Evolutionary conservation across 345 rosid species (phyloP), one percentile per base, ranked within the genome.

Genomic region (Aethionema arabicum): DNA sequence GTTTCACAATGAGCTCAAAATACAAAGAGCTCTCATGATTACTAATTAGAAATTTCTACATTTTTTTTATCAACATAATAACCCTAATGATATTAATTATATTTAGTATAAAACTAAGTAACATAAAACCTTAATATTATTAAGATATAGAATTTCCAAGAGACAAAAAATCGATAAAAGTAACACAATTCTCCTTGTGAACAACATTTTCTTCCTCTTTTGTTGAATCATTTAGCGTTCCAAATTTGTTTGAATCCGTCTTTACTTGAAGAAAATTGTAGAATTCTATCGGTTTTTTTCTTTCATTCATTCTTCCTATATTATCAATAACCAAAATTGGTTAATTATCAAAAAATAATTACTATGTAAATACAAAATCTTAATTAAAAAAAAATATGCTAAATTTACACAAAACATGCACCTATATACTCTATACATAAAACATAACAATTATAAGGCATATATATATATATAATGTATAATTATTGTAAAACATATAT

Each of bases 241-340:
- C 84, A 12, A 76, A 77, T 69, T 47, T 80, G 40, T 77, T 81
- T 1, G 84, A 81, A n/a, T 85, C 95, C 0, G 85, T 68, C 45
- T 83, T 78, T 40, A 87, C 77, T 76, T 80, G 86, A 3, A 87
- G 85, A 75, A 87, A 87, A 38, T 87, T 82, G 67, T 85, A 85
- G 49, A 87, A 85, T 68, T 87, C 89, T 4, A 72, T 59, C 31
- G 76, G 76, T 41, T 58, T 35, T 59, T 59, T 59, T 5, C 29
- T 65, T 53, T 59, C 63, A 40, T 52, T 63, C 43, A 42, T 59
- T 39, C 39, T 51, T 45, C 45, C 75, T 64, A 41, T 37, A 43
- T 47, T 4, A 63, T 11, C 11, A 3, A 63, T 52, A 36, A 56
- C 37, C 50, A 29, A 10, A 38, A 32, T 21, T 21, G 27, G 31